Evolutionary conservation across 2,329 filamentous ascomycete species (phyloP).

Genomic region (Chaetomiaceae sp.): DNA sequence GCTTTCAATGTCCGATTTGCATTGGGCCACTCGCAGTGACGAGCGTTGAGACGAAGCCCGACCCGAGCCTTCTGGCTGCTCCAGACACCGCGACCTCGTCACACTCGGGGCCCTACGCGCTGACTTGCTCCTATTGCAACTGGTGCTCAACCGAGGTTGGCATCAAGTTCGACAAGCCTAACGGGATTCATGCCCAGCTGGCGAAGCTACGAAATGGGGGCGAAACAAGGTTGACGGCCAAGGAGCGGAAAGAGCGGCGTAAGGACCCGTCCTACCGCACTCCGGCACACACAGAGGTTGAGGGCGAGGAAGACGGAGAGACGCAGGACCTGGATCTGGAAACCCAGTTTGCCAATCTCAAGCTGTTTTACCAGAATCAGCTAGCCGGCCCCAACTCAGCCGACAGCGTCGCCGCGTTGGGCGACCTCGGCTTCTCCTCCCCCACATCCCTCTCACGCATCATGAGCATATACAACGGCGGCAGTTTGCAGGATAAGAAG

Average conservation of each 20-base stretch:
- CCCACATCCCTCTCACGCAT: slow-evolving; percentile 80
- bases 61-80: slow-evolving; percentile 40
- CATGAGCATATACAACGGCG: slow-evolving; percentile 81
- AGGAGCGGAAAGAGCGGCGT: slow-evolving; percentile 48
- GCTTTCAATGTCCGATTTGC: slow-evolving; percentile 91
- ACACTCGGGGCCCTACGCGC: slow-evolving; percentile 59
- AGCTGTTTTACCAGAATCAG: slow-evolving; percentile 77
- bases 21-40: slow-evolving; percentile 73
- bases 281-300: slow-evolving; percentile 22
- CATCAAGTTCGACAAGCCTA: slow-evolving; percentile 83
- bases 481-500: slow-evolving; percentile 57
- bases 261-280: slow-evolving; percentile 36
- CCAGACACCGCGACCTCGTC: slow-evolving; percentile 36
- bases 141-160: slow-evolving; percentile 90
- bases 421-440: slow-evolving; percentile 61
- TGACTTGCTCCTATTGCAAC: slow-evolving; percentile 85
- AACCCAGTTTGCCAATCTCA: slow-evolving; percentile 68
- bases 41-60: slow-evolving; percentile 56
- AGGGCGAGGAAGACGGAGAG: slow-evolving; percentile 29
- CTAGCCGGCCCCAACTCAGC: slow-evolving; percentile 57
- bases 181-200: slow-evolving; percentile 78
- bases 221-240: slow-evolving; percentile 43
- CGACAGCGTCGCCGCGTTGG: slow-evolving; percentile 40
- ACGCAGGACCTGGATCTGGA: slow-evolving; percentile 54
- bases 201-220: slow-evolving; percentile 63